phyloP scores from a whole-genome alignment of 805 yeast genomes.

The Saturnispora dispora region DNA sequence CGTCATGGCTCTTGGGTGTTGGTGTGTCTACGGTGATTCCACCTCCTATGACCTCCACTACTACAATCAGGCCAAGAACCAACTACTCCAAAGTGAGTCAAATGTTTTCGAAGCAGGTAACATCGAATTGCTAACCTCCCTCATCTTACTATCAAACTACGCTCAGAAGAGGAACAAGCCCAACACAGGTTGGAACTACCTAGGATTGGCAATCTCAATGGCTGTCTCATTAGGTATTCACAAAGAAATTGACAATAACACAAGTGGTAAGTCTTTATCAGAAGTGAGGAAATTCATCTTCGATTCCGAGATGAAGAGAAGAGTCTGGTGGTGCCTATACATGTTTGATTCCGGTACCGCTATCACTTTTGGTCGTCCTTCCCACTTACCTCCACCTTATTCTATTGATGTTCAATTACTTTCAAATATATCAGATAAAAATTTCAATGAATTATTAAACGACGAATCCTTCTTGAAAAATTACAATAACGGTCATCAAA shows the following conservation, averaged over 20 bases:
- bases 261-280: constrained; percentile 3
- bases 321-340: constrained; percentile 63
- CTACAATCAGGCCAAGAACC: constrained; percentile 43
- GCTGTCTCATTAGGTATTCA: constrained; percentile 57
- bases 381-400: constrained; percentile 38
- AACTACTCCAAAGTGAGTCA: constrained; percentile 28
- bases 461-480: constrained; percentile 12
- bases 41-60: constrained; percentile 45
- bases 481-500: constrained; percentile 8
- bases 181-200: constrained; percentile 59
- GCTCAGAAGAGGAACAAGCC: constrained; percentile 58
- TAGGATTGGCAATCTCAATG: constrained; percentile 58
- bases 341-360: constrained; percentile 57
- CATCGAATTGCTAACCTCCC: constrained; percentile 42
- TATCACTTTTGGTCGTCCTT: constrained; percentile 57
- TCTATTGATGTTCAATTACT: constrained; percentile 43
- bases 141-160: constrained; percentile 48
- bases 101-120: constrained; percentile 54
- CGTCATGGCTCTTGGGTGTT: constrained; percentile 58
- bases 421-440: constrained; percentile 40
- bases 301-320: constrained; percentile 45
- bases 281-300: constrained; percentile 29
- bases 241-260: constrained; percentile 34
- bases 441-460: constrained; percentile 24
- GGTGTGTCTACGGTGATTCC: constrained; percentile 52